These are phyloP conservation scores for Populus hybrid DNA, from an alignment of 441 rosid genomes.

Conservation along the genomic window DNA sequence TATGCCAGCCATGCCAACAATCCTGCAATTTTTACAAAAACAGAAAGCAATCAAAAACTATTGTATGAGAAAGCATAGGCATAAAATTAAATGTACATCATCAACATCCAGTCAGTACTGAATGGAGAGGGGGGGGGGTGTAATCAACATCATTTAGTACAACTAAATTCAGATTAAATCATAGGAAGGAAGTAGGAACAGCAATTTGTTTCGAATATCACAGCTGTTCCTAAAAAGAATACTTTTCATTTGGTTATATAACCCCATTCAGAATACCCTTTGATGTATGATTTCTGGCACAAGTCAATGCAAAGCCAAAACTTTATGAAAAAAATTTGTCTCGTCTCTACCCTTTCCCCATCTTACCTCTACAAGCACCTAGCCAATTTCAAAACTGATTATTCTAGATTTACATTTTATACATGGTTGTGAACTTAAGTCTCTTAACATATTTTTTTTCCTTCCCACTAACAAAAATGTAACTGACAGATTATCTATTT, in stretches of 20 bases:
- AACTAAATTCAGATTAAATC: background rate
- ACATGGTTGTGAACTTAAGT: background rate
- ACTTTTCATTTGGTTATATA: background rate
- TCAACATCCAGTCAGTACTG: background rate
- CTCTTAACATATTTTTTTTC: background rate
- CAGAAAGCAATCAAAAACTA: constrained; percentile 2
- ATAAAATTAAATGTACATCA: background rate
- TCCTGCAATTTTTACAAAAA: constrained; percentile 52
- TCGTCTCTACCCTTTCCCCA: background rate
- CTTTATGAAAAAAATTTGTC: background rate
- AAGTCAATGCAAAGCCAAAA: background rate
- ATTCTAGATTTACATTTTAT: no score
- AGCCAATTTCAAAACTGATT: no score
- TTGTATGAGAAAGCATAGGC: background rate
- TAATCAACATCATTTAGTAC: background rate
- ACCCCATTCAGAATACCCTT: background rate
- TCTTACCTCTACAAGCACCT: background rate
- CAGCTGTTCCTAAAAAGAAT: background rate
- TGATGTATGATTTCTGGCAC: background rate
- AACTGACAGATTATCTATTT: background rate
- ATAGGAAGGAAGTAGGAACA: background rate
- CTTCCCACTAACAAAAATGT: background rate
- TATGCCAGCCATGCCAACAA: constrained; percentile 98
- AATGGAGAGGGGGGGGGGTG: background rate
- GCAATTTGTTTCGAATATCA: background rate